phyloP scores from a whole-genome alignment of 2,329 filamentous ascomycete species.

The Ophiostoma populinum region DNA sequence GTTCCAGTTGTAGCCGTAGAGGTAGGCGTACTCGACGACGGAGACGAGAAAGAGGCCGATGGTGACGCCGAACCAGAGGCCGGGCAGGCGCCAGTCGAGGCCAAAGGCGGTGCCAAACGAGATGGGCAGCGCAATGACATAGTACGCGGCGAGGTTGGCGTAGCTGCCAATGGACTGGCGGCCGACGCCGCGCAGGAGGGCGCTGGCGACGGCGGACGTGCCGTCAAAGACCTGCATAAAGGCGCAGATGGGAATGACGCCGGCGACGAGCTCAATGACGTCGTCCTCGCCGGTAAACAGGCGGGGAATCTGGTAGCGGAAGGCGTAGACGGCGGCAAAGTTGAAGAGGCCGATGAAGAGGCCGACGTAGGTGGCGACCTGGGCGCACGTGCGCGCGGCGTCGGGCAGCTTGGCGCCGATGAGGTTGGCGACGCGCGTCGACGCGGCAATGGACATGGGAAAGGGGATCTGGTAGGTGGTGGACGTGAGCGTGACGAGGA shows the following conservation, averaged over 20 bases:
- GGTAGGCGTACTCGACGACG: constrained; percentile 35
- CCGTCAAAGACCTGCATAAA: constrained; percentile 85
- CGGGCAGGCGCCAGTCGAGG: constrained; percentile 57
- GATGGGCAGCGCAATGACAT: constrained; percentile 68
- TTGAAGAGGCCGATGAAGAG: constrained; percentile 65
- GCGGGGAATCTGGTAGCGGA: constrained; percentile 57
- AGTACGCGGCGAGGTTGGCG: constrained; percentile 74
- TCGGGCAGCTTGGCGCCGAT: constrained; percentile 73
- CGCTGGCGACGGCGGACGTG: constrained; percentile 62
- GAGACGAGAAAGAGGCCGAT: constrained; percentile 49
- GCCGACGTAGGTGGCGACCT: constrained; percentile 51
- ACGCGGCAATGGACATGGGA: constrained; percentile 73
- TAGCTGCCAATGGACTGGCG: constrained; percentile 82
- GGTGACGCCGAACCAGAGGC: constrained; percentile 66
- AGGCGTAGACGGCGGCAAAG: constrained; percentile 45
- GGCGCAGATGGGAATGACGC: constrained; percentile 62
- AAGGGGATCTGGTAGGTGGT: constrained; percentile 88
- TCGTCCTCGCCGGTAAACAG: constrained; percentile 62
- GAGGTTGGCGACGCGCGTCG: constrained; percentile 77
- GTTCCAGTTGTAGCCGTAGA: constrained; percentile 35
- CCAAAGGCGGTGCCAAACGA: constrained; percentile 66
- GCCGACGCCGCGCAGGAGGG: constrained; percentile 71
- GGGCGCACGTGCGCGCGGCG: constrained; percentile 65
- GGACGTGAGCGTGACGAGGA: constrained; percentile 60
- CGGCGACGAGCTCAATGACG: constrained; percentile 50